These are phyloP conservation scores for Myxozyma neglecta DNA, from an alignment of 805 yeast genomes.

Conservation along the genomic window DNA sequence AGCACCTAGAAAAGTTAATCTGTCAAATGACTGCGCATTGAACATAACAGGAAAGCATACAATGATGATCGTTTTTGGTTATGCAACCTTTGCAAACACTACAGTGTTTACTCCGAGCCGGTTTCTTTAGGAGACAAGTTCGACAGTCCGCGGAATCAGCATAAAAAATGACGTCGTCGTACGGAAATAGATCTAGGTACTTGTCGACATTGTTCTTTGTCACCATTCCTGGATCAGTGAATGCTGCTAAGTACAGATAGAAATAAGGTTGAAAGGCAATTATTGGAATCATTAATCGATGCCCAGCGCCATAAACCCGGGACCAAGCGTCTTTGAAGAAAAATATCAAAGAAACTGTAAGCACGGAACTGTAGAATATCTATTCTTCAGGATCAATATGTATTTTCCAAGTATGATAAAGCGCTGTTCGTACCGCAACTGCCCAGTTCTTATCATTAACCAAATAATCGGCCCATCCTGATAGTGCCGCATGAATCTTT, in stretches of 20 bases:
- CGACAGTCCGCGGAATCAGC: slow-evolving; percentile 45
- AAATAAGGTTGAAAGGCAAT: slow-evolving; percentile 35
- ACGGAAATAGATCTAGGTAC: slow-evolving; percentile 38
- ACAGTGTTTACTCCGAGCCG: slow-evolving; percentile 66
- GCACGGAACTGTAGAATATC: slow-evolving; percentile 23
- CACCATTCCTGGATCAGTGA: slow-evolving; percentile 45
- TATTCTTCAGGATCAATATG: not conserved
- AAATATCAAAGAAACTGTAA: slow-evolving; percentile 23
- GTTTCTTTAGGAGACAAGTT: slow-evolving; percentile 51
- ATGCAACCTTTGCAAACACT: slow-evolving; percentile 51
- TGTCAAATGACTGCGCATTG: not conserved
- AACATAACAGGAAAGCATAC: slow-evolving; percentile 35
- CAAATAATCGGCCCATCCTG: slow-evolving; percentile 15
- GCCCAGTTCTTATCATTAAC: slow-evolving; percentile 35
- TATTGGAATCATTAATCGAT: slow-evolving; percentile 28
- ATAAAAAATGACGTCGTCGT: slow-evolving; percentile 57
- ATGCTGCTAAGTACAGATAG: slow-evolving; percentile 36
- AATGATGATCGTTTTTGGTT: slow-evolving; percentile 58
- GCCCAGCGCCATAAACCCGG: slow-evolving; percentile 13
- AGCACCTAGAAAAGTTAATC: slow-evolving; percentile 33
- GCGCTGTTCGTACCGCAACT: slow-evolving; percentile 20
- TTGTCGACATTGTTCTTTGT: slow-evolving; percentile 35
- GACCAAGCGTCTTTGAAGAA: slow-evolving; percentile 31
- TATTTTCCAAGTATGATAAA: not conserved
- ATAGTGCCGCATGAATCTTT: slow-evolving; percentile 1